Evolutionary conservation across 2,329 filamentous ascomycete genomes (phyloP).

Genomic region (Pseudocercospora crystallina): DNA sequence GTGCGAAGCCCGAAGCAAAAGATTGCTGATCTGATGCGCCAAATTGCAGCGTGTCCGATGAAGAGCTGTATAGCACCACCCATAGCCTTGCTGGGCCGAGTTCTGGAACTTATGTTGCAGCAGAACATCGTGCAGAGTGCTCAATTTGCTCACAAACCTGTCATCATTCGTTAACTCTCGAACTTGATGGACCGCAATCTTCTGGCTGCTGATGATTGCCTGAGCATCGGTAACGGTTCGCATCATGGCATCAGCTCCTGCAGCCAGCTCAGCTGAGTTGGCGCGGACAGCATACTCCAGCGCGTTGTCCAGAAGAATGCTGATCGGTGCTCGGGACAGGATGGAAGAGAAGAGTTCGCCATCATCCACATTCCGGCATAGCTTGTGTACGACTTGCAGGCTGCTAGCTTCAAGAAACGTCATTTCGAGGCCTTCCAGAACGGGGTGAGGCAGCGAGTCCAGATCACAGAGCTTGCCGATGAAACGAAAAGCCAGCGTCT

Average conservation of each 20-base stretch:
- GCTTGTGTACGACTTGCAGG: slow-evolving; percentile 16
- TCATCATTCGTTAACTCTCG: slow-evolving; percentile 17
- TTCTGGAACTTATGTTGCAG: background rate
- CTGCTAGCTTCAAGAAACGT: slow-evolving; percentile 19
- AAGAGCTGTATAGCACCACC: slow-evolving; percentile 22
- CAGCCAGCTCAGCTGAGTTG: slow-evolving; percentile 14
- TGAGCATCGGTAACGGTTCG: slow-evolving; percentile 11
- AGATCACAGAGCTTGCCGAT: slow-evolving; percentile 26
- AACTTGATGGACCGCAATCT: slow-evolving; percentile 20
- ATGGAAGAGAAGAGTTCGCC: slow-evolving; percentile 21
- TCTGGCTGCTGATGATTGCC: slow-evolving; percentile 19
- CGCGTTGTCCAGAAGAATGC: slow-evolving; percentile 18
- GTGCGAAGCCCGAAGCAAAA: slow-evolving; percentile 21
- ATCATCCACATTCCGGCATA: slow-evolving; percentile 21
- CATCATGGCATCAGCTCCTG: slow-evolving; percentile 19
- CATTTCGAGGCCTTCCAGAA: slow-evolving; percentile 18
- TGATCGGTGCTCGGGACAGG: slow-evolving; percentile 19
- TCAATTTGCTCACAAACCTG: slow-evolving; percentile 12
- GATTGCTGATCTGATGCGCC: slow-evolving; percentile 21
- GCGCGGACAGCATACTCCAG: slow-evolving; percentile 16
- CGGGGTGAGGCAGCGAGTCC: slow-evolving; percentile 26
- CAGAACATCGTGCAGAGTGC: slow-evolving; percentile 4
- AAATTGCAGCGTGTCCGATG: slow-evolving; percentile 18
- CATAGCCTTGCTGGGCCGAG: background rate
- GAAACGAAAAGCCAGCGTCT: slow-evolving; percentile 29